These are phyloP conservation scores for Colletotrichum zoysiae DNA, from an alignment of 2,329 filamentous ascomycete genomes.

Conservation along the genomic window DNA sequence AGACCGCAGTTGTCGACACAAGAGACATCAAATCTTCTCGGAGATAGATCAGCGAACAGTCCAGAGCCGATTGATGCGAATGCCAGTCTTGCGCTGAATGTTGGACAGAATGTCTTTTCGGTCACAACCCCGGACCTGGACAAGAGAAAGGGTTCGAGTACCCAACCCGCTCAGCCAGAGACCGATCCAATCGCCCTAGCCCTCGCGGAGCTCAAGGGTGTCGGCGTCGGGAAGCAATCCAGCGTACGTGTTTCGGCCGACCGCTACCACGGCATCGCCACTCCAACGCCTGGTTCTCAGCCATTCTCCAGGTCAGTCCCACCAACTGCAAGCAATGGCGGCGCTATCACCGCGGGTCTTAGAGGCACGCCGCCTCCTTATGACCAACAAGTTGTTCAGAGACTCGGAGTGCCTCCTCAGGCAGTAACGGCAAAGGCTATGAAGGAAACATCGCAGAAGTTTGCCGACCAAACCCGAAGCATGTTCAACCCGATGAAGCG, in stretches of 20 bases:
- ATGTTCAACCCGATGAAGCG: slow-evolving; percentile 70
- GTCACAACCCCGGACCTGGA: slow-evolving; percentile 83
- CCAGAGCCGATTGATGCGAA: slow-evolving; percentile 92
- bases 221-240: slow-evolving; percentile 80
- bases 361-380: slow-evolving; percentile 90
- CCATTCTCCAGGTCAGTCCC: slow-evolving; percentile 59
- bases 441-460: slow-evolving; percentile 94
- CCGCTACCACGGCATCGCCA: slow-evolving; percentile 91
- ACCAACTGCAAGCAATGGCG: slow-evolving; percentile 53
- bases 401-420: slow-evolving; percentile 88
- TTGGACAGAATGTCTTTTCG: slow-evolving; percentile 96
- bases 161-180: slow-evolving; percentile 67
- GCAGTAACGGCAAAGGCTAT: slow-evolving; percentile 95
- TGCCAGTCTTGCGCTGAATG: slow-evolving; percentile 91
- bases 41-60: slow-evolving; percentile 66
- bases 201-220: slow-evolving; percentile 90
- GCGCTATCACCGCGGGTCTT: slow-evolving; percentile 66
- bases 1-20: slow-evolving; percentile 56
- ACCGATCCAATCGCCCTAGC: slow-evolving; percentile 92
- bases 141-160: slow-evolving; percentile 53
- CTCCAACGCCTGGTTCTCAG: slow-evolving; percentile 73
- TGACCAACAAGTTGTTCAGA: slow-evolving; percentile 77
- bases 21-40: slow-evolving; percentile 53
- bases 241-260: slow-evolving; percentile 92
- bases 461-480: slow-evolving; percentile 83